Base-by-base conservation (phyloP, 1,139 yeast genomes). In the Nadsonia starkeyi-henricii region DNA sequence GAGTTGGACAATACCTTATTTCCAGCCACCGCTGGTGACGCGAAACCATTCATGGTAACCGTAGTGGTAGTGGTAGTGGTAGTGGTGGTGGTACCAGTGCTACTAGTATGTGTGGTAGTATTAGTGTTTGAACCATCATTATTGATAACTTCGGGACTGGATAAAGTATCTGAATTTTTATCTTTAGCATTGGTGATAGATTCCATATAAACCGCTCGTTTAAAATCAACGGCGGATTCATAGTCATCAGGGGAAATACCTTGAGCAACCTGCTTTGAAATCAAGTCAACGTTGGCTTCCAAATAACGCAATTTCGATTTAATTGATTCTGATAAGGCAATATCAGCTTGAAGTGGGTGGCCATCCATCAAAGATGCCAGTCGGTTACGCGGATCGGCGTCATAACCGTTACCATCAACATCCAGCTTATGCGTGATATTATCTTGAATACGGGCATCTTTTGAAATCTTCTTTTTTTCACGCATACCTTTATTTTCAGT, bases 401-500 rank as follows among this genome's bases (percentile, higher is more conserved):
- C 96, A 7, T 65, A 57, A 7, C 96, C 96, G 30, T 70, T 69
- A 7, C 96, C 96, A 12, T 69, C 75, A 13, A 88, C 93, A 62
- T 89, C 96, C 19, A 69, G 68, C 50, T 71, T 68, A 61, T 89
- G 96, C 20, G 63, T 65, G 13, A 69, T 69, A 58, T 74, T 84
- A 46, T 79, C 79, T 49, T 81, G 81, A 44, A 89, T 81, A 59
- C 97, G 75, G 1, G 86, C 74, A 64, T 89, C 97, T 1, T 79
- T 73, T 19, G 95, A 85, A 50, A 79, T 77, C 51, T 81, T 78
- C 67, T 89, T 89, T 61, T 77, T 79, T 53, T 88, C 96, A 52
- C 95, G 71, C 36, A 89, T 75, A 47, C 97, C 97, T 48, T 70
- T 69, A 59, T 89, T 89, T 33, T 86, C 95, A 52, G 77, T 84